Base-by-base conservation (phyloP, 1,284 basidiomycete genomes). In the Ceratobasidium sp. region DNA sequence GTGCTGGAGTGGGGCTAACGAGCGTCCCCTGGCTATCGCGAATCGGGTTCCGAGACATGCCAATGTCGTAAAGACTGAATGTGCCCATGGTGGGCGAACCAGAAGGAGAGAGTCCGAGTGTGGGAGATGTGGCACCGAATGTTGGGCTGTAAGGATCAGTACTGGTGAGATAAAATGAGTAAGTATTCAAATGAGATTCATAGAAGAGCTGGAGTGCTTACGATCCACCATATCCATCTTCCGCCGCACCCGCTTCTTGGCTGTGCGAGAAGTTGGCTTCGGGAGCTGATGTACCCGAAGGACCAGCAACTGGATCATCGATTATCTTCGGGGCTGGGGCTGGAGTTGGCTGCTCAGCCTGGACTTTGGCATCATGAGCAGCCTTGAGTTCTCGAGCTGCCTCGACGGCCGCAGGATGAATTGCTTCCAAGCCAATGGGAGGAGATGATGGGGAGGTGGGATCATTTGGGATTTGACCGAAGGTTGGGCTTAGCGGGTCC, bases 41-140 rank as follows among this genome's bases (percentile, higher is more conserved):
- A 46, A 64, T 64, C 3, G 61, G 61, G 61, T 64, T 64, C 18
- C 61, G 61, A 42, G 61, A 40, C 61, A 64, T 64, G 40, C 61
- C 61, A 15, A 64, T 64, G 18, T 64, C 61, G 42, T 64, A 64
- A n/a, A 64, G 61, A 46, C 61, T 64, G 20, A 64, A 64, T 18
- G 61, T 64, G 23, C 61, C 61, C 61, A 64, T 64, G 15, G 61
- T 64, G 26, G 61, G 61, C 18, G 61, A 64, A 42, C 61, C 61
- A 39, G 61, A 64, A 23, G 61, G 61, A 5, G 61, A 64, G 39
- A 64, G 61, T n/a, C 61, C 61, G 40, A 64, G 61, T 46, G 61
- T 64, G 18, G 61, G 61, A 64, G 61, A 64, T 64, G 61, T 64
- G 42, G 61, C 61, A 64, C 61, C 61, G 18, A 64, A 64, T 39